A percentile compares a stretch with the other conserved stretches of the same genome.
phyloP scores from a whole-genome alignment of 2,329 filamentous ascomycete species.

The Aspergillus ochraceus region DNA sequence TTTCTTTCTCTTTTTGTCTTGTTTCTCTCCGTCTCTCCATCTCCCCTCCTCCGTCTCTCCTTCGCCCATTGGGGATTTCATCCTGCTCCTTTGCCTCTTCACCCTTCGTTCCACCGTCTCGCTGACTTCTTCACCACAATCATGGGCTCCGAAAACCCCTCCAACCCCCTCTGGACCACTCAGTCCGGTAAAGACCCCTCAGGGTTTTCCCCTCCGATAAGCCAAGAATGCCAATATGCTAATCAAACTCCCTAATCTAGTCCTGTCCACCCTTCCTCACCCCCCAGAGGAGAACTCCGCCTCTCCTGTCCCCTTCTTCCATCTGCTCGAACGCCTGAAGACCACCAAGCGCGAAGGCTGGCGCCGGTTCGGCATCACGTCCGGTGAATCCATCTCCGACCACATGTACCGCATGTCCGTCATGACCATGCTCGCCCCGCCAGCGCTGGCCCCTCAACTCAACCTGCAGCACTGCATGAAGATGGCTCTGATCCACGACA shows the following conservation, averaged over 20 bases:
- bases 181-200: conserved; percentile 31
- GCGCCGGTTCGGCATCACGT: conserved; percentile 76
- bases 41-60: conserved; percentile 1
- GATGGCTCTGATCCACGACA: conserved; percentile 96
- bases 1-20: conserved; percentile 2
- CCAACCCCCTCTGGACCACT: conserved; percentile 33
- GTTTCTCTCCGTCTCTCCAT: background rate
- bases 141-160: conserved; percentile 32
- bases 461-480: conserved; percentile 83
- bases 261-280: conserved; percentile 64
- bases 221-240: background rate
- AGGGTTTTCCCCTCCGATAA: conserved; percentile 2
- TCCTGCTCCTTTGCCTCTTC: conserved; percentile 5
- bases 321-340: conserved; percentile 90
- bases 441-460: conserved; percentile 67
- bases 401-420: conserved; percentile 99
- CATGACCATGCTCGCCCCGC: conserved; percentile 87
- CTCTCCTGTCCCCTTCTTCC: conserved; percentile 89
- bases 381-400: conserved; percentile 87
- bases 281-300: conserved; percentile 60
- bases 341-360: conserved; percentile 96
- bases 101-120: background rate
- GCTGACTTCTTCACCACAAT: background rate
- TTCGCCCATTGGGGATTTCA: background rate
- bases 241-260: conserved; percentile 36